Conservation (phyloP, 225 moss, liverwort and hornwort genomes). For the Antitrichia curtipendula region DNA sequence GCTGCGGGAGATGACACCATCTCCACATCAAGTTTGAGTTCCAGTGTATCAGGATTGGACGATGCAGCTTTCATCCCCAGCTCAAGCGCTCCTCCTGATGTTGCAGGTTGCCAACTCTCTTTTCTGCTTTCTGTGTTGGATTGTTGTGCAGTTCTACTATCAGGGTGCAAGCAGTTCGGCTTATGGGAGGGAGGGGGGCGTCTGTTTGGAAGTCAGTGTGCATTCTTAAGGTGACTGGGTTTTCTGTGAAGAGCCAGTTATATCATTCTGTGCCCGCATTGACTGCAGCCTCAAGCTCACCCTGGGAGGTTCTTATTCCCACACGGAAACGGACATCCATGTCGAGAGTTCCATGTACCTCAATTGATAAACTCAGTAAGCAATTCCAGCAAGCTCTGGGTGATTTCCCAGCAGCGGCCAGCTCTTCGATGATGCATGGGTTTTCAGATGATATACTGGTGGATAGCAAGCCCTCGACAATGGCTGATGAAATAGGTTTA, state of each 20-base stretch:
- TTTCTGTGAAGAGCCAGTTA: constrained; percentile 7
- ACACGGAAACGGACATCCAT: constrained; percentile 60
- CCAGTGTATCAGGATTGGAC: constrained; percentile 23
- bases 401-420: constrained; percentile 15
- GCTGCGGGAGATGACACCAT: constrained; percentile 46
- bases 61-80: constrained; percentile 29
- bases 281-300: constrained; percentile 54
- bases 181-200: background rate
- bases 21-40: constrained; percentile 36
- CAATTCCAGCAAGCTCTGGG: constrained; percentile 35
- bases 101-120: constrained; percentile 36
- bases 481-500: constrained; percentile 70
- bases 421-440: constrained; percentile 19
- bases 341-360: constrained; percentile 32
- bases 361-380: constrained; percentile 62
- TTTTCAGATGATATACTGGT: constrained; percentile 59
- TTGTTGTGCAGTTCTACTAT: constrained; percentile 18
- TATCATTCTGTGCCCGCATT: constrained; percentile 16
- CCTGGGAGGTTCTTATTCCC: constrained; percentile 59
- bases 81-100: constrained; percentile 7
- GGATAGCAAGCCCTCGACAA: constrained; percentile 58
- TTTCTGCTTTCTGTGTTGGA: constrained; percentile 12
- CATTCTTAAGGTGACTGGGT: background rate
- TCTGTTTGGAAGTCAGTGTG: constrained; percentile 4
- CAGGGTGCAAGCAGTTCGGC: constrained; percentile 10